phyloP scores from a whole-genome alignment of 257 asterid genomes.

The Striga asiatica region DNA sequence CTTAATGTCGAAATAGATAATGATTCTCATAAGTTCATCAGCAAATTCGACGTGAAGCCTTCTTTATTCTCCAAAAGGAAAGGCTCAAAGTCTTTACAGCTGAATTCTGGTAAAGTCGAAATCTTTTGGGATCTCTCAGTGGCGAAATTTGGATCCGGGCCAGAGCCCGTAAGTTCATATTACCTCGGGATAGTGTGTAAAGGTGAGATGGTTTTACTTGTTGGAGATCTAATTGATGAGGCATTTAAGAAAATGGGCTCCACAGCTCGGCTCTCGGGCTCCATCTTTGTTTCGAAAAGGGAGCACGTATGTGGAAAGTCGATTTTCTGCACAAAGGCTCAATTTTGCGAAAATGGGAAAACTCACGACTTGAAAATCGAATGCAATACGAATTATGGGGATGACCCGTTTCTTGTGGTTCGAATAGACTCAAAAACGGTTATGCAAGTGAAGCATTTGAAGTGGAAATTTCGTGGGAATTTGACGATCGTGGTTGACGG shows the following conservation, averaged over 20 bases:
- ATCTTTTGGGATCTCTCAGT: conserved; percentile 71
- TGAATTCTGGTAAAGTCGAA: conserved; percentile 45
- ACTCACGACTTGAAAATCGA: conserved; percentile 68
- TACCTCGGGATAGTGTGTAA: conserved; percentile 50
- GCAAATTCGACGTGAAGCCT: conserved; percentile 72
- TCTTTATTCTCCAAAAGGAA: conserved; percentile 67
- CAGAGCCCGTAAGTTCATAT: conserved; percentile 69
- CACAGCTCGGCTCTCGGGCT: conserved; percentile 21
- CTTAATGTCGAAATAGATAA: conserved; percentile 75
- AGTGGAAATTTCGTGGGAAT: conserved; percentile 87
- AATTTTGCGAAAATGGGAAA: conserved; percentile 50
- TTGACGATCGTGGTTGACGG: conserved; percentile 58
- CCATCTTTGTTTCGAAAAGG: conserved; percentile 52
- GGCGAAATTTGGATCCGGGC: conserved; percentile 50
- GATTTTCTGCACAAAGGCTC: conserved; percentile 52
- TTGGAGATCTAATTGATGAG: conserved; percentile 69
- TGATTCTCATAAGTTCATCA: conserved; percentile 45
- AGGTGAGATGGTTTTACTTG: conserved; percentile 43
- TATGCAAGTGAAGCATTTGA: conserved; percentile 58
- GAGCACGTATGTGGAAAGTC: conserved; percentile 67
- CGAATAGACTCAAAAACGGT: conserved; percentile 52
- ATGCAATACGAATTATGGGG: conserved; percentile 31
- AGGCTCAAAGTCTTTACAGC: conserved; percentile 57
- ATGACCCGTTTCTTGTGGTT: conserved; percentile 53
- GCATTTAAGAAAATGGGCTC: conserved; percentile 62